Base-by-base conservation (phyloP, 1,284 basidiomycete species). In the Ustilago esculenta region DNA sequence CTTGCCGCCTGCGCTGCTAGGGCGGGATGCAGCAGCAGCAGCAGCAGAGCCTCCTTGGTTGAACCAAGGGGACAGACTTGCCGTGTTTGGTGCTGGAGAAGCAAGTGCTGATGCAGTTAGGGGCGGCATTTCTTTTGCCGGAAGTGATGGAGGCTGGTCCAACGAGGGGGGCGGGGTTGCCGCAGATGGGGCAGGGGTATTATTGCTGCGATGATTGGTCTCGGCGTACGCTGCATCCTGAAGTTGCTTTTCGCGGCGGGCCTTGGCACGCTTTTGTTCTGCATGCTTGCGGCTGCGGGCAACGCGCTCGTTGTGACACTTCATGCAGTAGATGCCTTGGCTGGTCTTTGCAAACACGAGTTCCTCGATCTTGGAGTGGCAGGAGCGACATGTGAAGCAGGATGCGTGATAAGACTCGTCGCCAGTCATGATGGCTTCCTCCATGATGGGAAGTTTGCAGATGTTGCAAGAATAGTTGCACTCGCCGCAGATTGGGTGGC, bases 391-490 rank as follows among this genome's bases (percentile, higher is more conserved):
- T 73, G 94, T 94, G 86, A 98, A 98, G 85, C 95, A 98, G 74
- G 94, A 91, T 3, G 95, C 94, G 82, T 98, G 95, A 79, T 98
- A 98, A 1, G 93, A 94, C 82, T 98, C 95, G 83, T 98, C 94
- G 54, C 95, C 49, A 12, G 66, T 69, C 66, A 42, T 57, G 48
- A 59, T 52, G 42, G 64, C 72, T 43, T 75, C 65, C 25, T 74
- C 73, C 46, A 63, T 64, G 56, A 72, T 69, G 21, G 75, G 60
- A 21, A 63, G 36, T 30, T 55, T 50, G 50, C 63, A 67, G 15
- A 56, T 76, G 81, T 74, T 67, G 83, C 84, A 78, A 79, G 82
- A 91, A 84, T 98, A 98, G 11, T 93, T 95, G 85, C 95, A 98
- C 75, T 94, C 90, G 21, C 92, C 90, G 82, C 95, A 98, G 49